Evolutionary conservation across 345 rosid genomes (phyloP).

Genomic region (Leavenworthia alabamica): DNA sequence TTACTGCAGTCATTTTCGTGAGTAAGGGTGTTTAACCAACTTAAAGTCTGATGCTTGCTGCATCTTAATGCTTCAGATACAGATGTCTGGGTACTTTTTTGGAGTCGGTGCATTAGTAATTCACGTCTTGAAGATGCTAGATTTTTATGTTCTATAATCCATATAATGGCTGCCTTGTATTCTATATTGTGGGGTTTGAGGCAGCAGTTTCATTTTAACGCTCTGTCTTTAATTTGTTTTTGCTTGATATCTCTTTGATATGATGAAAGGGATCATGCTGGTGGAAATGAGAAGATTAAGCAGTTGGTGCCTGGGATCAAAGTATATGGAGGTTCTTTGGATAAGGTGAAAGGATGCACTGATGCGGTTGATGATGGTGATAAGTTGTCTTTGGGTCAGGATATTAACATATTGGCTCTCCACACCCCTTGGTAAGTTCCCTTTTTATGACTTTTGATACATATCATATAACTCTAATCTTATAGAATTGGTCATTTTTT

Average conservation of each 20-base stretch:
- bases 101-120: not conserved
- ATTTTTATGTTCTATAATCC: not conserved
- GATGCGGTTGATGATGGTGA: conserved; percentile 66
- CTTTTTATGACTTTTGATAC: not conserved
- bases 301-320: conserved; percentile 63
- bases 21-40: not conserved
- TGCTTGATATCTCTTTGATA: not conserved
- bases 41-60: not conserved
- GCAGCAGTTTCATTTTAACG: not conserved
- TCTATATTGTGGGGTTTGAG: not conserved
- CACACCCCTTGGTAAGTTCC: conserved; percentile 79
- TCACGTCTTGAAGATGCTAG: not conserved
- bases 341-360: conserved; percentile 74
- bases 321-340: conserved; percentile 84
- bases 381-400: conserved; percentile 46
- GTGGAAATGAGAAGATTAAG: conserved; percentile 82
- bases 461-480: not conserved
- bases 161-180: not conserved
- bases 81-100: conserved; percentile 1
- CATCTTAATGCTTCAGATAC: not conserved
- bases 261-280: conserved; percentile 78
- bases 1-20: not conserved
- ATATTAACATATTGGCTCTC: conserved; percentile 54
- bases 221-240: not conserved
- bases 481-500: not conserved